phyloP scores from a whole-genome alignment of 345 rosid species.

The Kandelia obovata region DNA sequence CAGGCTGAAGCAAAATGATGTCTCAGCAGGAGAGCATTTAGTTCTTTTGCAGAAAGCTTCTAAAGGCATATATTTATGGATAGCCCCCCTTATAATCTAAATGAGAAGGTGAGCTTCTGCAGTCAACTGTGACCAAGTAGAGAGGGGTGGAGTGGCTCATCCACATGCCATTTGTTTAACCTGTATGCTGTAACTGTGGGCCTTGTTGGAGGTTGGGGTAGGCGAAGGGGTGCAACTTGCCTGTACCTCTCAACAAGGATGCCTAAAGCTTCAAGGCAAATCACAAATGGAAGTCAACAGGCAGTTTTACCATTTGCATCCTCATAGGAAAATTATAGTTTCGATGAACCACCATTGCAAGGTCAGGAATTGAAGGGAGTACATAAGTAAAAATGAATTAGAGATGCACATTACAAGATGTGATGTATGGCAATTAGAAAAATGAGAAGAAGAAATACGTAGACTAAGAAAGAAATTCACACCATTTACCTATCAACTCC shows the following conservation, averaged over 20 bases:
- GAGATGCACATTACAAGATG: background rate
- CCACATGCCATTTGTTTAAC: too few relatives aligned
- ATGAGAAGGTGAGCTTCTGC: too few relatives aligned
- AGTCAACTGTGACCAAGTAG: too few relatives aligned
- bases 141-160: too few relatives aligned
- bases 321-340: background rate
- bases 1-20: background rate
- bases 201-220: too few relatives aligned
- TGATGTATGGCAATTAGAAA: background rate
- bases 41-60: background rate
- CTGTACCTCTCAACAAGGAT: background rate
- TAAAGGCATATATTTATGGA: background rate
- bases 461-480: background rate
- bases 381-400: background rate
- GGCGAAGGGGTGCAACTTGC: too few relatives aligned
- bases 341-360: background rate
- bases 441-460: background rate
- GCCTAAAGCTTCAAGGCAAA: background rate
- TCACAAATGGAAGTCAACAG: background rate
- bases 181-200: too few relatives aligned
- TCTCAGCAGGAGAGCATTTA: background rate
- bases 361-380: background rate
- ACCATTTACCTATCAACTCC: constrained; percentile 20
- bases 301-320: background rate
- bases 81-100: background rate